Conservation (phyloP, 2,329 filamentous ascomycete genomes). For the Eutypella sp. region DNA sequence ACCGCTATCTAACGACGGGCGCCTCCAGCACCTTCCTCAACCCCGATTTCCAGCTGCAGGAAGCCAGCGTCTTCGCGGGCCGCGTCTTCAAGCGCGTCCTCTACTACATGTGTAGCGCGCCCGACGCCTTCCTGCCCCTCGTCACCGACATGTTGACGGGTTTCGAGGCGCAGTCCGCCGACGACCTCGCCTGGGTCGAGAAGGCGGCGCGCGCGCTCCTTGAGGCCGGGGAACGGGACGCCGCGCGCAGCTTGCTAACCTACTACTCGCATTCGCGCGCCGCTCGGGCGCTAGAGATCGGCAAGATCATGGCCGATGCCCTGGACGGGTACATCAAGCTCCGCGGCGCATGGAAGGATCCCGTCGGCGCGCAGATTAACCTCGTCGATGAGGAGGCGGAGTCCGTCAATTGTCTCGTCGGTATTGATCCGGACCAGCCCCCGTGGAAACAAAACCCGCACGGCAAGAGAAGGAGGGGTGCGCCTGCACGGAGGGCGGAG, state of each 20-base stretch:
- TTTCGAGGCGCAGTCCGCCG: constrained; percentile 18
- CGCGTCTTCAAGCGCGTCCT: constrained; percentile 24
- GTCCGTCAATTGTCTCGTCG: constrained; percentile 31
- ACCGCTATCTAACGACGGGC: constrained; percentile 23
- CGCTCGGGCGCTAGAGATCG: constrained; percentile 16
- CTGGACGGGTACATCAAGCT: constrained; percentile 22
- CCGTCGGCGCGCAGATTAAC: constrained; percentile 26
- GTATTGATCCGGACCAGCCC: constrained; percentile 22
- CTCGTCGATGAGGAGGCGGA: constrained; percentile 26
- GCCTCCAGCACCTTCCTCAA: constrained; percentile 21
- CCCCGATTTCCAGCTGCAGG: constrained; percentile 21
- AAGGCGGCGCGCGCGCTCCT: constrained; percentile 14
- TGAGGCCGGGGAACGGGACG: constrained; percentile 9
- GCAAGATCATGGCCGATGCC: constrained; percentile 12
- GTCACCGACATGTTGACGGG: constrained; percentile 19
- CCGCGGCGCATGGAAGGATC: constrained; percentile 16
- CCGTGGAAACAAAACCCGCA: not conserved
- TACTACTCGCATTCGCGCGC: constrained; percentile 19
- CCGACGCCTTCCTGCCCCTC: constrained; percentile 15
- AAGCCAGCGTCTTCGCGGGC: constrained; percentile 21
- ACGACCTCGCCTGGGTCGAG: constrained; percentile 18
- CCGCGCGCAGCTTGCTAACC: constrained; percentile 16
- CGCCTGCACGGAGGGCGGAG: not conserved
- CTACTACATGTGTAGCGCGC: constrained; percentile 24
- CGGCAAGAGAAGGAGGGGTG: not conserved